phyloP scores from a whole-genome alignment of 192 early-diverging fungal genomes.

The Phlyctochytrium arcticum region DNA sequence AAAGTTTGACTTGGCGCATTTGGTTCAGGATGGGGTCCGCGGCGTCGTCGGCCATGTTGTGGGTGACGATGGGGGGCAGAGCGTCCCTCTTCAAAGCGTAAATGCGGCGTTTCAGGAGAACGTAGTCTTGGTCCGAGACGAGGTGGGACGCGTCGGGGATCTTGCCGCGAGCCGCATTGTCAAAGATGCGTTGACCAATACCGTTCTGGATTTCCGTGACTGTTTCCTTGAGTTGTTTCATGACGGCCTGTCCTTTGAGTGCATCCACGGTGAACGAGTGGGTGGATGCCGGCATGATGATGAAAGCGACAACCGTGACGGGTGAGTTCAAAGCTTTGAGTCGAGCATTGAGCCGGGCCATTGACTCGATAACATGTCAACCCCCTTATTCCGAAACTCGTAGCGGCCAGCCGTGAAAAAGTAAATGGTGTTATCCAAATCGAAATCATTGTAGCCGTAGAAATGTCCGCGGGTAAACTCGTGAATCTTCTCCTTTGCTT shows the following conservation, averaged over 20 bases:
- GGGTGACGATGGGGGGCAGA: slow-evolving; percentile 93
- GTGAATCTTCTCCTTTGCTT: slow-evolving; percentile 90
- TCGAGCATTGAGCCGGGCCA: slow-evolving; percentile 82
- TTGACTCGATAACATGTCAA: slow-evolving; percentile 94
- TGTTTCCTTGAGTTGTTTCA: slow-evolving; percentile 88
- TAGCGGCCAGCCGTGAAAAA: slow-evolving; percentile 96
- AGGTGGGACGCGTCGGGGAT: slow-evolving; percentile 69
- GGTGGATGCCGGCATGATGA: slow-evolving; percentile 89
- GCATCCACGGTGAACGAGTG: slow-evolving; percentile 94
- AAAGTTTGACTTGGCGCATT: slow-evolving; percentile 73
- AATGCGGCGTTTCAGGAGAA: slow-evolving; percentile 89
- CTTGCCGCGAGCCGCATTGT: slow-evolving; percentile 74
- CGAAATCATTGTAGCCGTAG: slow-evolving; percentile 95
- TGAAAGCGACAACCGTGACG: slow-evolving; percentile 92
- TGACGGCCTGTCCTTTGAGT: slow-evolving; percentile 93
- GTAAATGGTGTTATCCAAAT: slow-evolving; percentile 93
- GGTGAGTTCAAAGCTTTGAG: slow-evolving; percentile 77
- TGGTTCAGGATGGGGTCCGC: slow-evolving; percentile 83
- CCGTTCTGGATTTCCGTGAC: slow-evolving; percentile 78
- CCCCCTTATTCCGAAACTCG: slow-evolving; percentile 96
- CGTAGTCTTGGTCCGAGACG: slow-evolving; percentile 78
- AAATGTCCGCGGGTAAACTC: slow-evolving; percentile 97
- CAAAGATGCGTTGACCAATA: slow-evolving; percentile 86
- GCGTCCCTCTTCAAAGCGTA: slow-evolving; percentile 85
- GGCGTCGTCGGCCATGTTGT: slow-evolving; percentile 87